Base-by-base conservation (phyloP, 2,329 filamentous ascomycete species). In the Verticillium tricorpus region DNA sequence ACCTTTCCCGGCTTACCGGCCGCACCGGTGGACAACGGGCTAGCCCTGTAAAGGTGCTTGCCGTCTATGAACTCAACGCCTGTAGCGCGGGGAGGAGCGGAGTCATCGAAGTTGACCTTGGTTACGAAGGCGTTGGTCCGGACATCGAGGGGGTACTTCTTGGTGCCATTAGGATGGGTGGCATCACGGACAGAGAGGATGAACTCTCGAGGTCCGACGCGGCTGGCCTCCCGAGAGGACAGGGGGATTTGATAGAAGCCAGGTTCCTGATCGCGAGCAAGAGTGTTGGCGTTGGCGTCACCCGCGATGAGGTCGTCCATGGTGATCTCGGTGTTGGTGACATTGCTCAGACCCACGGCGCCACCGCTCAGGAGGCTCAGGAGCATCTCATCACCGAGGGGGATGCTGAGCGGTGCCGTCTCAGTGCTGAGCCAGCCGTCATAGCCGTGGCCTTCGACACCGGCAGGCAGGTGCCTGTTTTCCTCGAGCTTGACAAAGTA, bases 171-270 rank as follows among this genome's bases (percentile, higher is more conserved):
- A 2, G 67, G 62, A 68, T 80, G 79, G 63, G 76, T 75, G 7
- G 80, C 81, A 64, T 81, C 79, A n/a, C 77, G 76, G 28, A 79
- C 76, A 57, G 77, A 70, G 65, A 85, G 68, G 57, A 89, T 74
- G 59, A 86, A 83, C 61, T 87, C 82, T 34, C 85, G 81, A 3
- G 83, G 76, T 15, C 85, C 82, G 55, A 76, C 82, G 34, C 86
- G 84, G 56, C 78, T 76, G 59, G 73, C 77, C n/a, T 78, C 70
- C n/a, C 78, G 74, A 64, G 82, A 81, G 1, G 80, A 77, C 32
- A 88, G 70, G 3, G 87, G 86, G 5, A 89, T 80, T 66, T 89
- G 85, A 69, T 82, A 88, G 39, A 83, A 74, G 1, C 78, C 80
- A 32, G 78, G 74, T 3, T 71, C 67, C 22, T 71, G 71, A 67